Conservation (phyloP, 208 protist species). For the Balamuthia mandrillaris region DNA sequence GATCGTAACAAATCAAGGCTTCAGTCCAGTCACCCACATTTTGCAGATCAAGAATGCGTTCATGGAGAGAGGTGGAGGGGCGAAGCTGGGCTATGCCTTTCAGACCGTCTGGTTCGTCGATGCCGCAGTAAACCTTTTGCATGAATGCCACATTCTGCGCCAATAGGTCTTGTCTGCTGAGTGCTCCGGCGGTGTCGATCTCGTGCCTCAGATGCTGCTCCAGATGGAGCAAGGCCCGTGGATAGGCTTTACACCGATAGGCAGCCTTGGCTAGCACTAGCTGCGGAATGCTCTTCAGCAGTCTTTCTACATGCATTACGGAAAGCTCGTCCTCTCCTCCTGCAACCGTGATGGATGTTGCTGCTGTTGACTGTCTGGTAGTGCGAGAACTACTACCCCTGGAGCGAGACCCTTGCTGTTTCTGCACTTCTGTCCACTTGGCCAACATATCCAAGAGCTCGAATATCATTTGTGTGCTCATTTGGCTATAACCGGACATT, state of each 20-base stretch:
- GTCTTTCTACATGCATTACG: not conserved
- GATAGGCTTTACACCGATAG: conserved; percentile 31
- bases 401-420: not conserved
- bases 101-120: conserved; percentile 63
- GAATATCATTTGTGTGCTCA: conserved; percentile 11
- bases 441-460: not conserved
- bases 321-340: not conserved
- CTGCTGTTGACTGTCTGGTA: not conserved
- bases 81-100: conserved; percentile 56
- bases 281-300: conserved; percentile 40
- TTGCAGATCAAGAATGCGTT: conserved; percentile 57
- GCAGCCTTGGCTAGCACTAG: conserved; percentile 41
- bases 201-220: conserved; percentile 37
- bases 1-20: conserved; percentile 50
- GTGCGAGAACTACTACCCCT: not conserved
- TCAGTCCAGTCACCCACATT: conserved; percentile 50
- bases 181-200: not conserved
- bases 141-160: conserved; percentile 45
- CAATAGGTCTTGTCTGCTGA: not conserved
- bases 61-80: not conserved
- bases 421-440: not conserved
- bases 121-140: conserved; percentile 56
- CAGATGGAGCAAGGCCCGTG: conserved; percentile 48
- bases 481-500: conserved; percentile 11
- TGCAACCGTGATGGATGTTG: not conserved